Evolutionary conservation across 2,329 filamentous ascomycete genomes (phyloP), one percentile per base, ranked within the genome.

Genomic region (Colletotrichum somersetense): DNA sequence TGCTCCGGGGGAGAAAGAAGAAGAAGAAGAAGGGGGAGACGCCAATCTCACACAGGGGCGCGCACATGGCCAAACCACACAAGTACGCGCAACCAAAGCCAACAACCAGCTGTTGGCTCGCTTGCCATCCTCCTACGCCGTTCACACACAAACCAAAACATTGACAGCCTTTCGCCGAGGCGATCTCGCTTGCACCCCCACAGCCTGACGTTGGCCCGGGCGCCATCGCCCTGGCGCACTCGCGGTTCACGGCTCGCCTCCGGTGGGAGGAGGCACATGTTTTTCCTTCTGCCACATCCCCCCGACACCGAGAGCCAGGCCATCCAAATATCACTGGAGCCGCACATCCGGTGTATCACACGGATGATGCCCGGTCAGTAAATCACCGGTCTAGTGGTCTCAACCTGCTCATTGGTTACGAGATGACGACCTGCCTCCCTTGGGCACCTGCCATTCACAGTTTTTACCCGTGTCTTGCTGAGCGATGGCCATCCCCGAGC

Each of bases 131-230:
- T 63, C 62, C 56, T 52, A 46, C 55, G 62, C 46, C 20, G 20
- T 59, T 70, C 55, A 62, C 67, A 69, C 61, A 35, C 62, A 42
- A 48, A 44, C 50, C 57, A 62, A 66, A 67, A 63, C 42, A 48
- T 50, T 53, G 16, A 50, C 50, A 64, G 52, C 40, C 50, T 61
- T 61, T 62, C 23, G 50, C 64, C 48, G 40, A 8, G 30, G 30
- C 55, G 57, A 50, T 33, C 44, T 62, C 50, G 33, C 59, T 46
- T 52, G 46, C 23, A 30, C 26, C 23, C 18, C 44, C 20, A 1
- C 20, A 14, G 18, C 30, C 40, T 42, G 20, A 44, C 38, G 12
- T 40, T 35, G 62, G 38, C n/a, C 23, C 62, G 30, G 50, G 50
- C 38, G 40, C n/a, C 23, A 26, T 26, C 26, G 6, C 20, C 48